phyloP scores from a whole-genome alignment of 495 filamentous ascomycete genomes.

The Hypoxylon lienhwacheense region DNA sequence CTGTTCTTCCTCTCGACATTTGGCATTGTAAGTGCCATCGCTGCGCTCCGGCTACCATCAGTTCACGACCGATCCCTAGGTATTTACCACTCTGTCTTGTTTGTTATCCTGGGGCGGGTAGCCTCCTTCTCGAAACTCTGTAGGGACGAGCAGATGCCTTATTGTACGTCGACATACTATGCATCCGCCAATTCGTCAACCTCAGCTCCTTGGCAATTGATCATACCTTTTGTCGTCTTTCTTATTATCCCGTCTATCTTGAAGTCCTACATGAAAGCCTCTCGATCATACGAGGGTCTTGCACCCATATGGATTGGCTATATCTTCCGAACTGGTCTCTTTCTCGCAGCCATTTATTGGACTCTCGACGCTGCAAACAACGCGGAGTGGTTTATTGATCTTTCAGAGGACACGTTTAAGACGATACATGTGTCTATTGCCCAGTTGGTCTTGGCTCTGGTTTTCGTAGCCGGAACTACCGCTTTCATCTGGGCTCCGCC shows the following conservation, averaged over 20 bases:
- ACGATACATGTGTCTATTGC: constrained; percentile 72
- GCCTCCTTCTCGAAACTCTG: constrained; percentile 91
- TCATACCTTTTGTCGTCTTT: constrained; percentile 73
- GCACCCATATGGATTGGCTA: constrained; percentile 81
- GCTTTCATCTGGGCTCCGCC: constrained; percentile 76
- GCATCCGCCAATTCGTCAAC: constrained; percentile 88
- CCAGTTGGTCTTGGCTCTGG: constrained; percentile 72
- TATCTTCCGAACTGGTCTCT: constrained; percentile 73
- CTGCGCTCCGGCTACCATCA: constrained; percentile 69
- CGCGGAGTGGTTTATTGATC: constrained; percentile 71
- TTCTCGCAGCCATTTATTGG: constrained; percentile 84
- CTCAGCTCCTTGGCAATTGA: constrained; percentile 86
- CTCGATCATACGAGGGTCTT: constrained; percentile 81
- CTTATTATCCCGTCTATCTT: constrained; percentile 76
- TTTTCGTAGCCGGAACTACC: constrained; percentile 65
- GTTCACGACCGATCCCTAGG: constrained; percentile 68
- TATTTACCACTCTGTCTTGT: constrained; percentile 79
- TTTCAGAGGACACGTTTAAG: constrained; percentile 64
- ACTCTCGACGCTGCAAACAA: constrained; percentile 88
- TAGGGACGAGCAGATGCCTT: constrained; percentile 97
- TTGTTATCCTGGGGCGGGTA: constrained; percentile 76
- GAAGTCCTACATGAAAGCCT: constrained; percentile 72
- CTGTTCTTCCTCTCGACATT: constrained; percentile 89
- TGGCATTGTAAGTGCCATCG: constrained; percentile 68
- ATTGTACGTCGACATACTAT: constrained; percentile 94